Conservation (phyloP, 2,329 filamentous ascomycete species). For the Aspergillus japonicus region DNA sequence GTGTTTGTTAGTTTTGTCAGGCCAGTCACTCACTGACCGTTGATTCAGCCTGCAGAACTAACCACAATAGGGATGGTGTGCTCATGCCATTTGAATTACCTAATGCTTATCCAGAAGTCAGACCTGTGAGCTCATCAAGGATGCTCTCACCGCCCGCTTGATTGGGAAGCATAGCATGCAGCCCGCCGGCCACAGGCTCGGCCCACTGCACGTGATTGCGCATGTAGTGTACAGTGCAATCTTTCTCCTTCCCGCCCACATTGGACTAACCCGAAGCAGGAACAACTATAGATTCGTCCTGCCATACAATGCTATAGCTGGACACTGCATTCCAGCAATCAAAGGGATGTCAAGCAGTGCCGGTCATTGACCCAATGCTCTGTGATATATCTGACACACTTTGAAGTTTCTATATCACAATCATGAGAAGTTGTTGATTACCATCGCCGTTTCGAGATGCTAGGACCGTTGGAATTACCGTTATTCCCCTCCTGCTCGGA, state of each 20-base stretch:
- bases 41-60: neutral
- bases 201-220: no score
- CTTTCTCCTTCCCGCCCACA: neutral
- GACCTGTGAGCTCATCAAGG: no score
- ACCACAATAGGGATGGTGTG: neutral
- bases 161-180: neutral
- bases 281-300: neutral
- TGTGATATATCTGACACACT: neutral
- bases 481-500: conserved; percentile 53
- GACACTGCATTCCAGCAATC: neutral
- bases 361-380: neutral
- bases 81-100: neutral
- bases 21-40: neutral
- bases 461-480: conserved; percentile 36
- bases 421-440: neutral
- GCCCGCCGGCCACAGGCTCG: no score
- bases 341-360: neutral
- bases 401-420: neutral
- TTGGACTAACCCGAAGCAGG: conserved; percentile 6
- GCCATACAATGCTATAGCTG: neutral
- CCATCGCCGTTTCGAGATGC: conserved; percentile 10
- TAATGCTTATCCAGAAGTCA: neutral
- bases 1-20: neutral
- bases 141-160: neutral
- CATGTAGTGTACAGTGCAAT: no score